Percentiles rank a stretch among this genome's conserved stretches.
Evolutionary conservation across 148 eudicot genomes (phyloP).

Genomic region (Chenopodium formosanum): DNA sequence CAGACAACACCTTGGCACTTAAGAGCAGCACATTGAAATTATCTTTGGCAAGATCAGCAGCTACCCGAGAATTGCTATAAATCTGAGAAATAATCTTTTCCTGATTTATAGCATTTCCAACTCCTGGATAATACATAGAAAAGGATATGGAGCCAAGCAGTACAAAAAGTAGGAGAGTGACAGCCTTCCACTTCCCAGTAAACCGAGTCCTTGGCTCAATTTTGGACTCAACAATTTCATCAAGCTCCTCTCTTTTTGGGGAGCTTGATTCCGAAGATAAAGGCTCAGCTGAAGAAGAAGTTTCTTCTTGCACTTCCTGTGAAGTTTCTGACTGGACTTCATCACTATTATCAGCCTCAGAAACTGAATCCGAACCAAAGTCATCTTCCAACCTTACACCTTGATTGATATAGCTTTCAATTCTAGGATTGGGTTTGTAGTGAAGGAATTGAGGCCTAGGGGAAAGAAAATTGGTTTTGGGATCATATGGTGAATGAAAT

Average conservation of each 20-base stretch:
- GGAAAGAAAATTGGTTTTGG: conserved; percentile 74
- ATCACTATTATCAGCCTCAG: conserved; percentile 54
- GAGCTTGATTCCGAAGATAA: conserved; percentile 19
- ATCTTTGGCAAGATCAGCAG: conserved; percentile 34
- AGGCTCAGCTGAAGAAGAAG: conserved; percentile 27
- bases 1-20: conserved; percentile 41
- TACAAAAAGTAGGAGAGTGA: conserved; percentile 47
- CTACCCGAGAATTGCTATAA: conserved; percentile 29
- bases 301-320: conserved; percentile 28
- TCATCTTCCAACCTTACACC: conserved; percentile 49
- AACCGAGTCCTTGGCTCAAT: conserved; percentile 23
- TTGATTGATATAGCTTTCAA: conserved; percentile 43
- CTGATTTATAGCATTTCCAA: conserved; percentile 21
- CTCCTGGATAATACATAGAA: conserved; percentile 29
- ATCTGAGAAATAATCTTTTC: conserved; percentile 34
- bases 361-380: conserved; percentile 45
- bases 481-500: conserved; percentile 76
- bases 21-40: conserved; percentile 29
- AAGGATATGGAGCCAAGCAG: conserved; percentile 40
- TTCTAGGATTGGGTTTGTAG: conserved; percentile 70
- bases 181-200: conserved; percentile 33
- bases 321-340: conserved; percentile 43
- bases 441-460: conserved; percentile 92
- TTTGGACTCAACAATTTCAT: conserved; percentile 24
- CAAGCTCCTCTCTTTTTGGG: conserved; percentile 8